Conservation (phyloP, 139 green algal species). For the Chlorella sp. region DNA sequence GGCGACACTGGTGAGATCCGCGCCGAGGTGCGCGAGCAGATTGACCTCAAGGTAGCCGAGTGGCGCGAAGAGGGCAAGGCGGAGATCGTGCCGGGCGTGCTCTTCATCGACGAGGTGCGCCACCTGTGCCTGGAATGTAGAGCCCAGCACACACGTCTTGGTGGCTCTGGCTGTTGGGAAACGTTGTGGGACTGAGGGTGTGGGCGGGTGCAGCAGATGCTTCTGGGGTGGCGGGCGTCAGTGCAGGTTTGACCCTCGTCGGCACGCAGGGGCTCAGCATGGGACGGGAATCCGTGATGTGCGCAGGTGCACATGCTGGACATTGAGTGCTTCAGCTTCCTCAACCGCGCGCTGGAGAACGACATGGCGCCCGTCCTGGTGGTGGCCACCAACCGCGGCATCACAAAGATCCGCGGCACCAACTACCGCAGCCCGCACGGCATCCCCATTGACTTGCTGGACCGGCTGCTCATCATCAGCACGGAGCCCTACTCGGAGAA, state of each 20-base stretch:
- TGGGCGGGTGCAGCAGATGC: too few species aligned
- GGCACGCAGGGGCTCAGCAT: background rate
- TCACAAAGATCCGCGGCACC: conserved; percentile 94
- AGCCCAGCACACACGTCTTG: too few species aligned
- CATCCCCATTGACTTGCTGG: conserved; percentile 97
- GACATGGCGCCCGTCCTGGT: conserved; percentile 98
- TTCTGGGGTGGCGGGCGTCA: background rate
- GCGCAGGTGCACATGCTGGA: conserved; percentile 98
- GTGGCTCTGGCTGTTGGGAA: too few species aligned
- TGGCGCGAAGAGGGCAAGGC: conserved; percentile 99
- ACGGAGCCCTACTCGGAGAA: conserved; percentile 91
- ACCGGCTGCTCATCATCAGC: conserved; percentile 97
- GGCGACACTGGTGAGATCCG: conserved; percentile 98
- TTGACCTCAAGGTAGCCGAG: conserved; percentile 81
- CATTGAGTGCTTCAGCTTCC: conserved; percentile 99
- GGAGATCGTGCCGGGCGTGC: conserved; percentile 86
- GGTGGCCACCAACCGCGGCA: conserved; percentile 95
- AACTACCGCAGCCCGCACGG: conserved; percentile 94
- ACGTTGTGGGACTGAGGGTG: too few species aligned
- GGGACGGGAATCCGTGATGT: too few species aligned
- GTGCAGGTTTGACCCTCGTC: background rate
- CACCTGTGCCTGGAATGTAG: too few species aligned
- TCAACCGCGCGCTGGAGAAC: conserved; percentile 94
- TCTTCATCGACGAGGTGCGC: conserved; percentile 20
- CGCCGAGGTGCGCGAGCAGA: conserved; percentile 89